Percentiles rank a stretch among this genome's conserved stretches.
These are phyloP conservation scores for Botryosphaeria dothidea DNA, from an alignment of 2,329 filamentous ascomycete species.

Conservation along the genomic window DNA sequence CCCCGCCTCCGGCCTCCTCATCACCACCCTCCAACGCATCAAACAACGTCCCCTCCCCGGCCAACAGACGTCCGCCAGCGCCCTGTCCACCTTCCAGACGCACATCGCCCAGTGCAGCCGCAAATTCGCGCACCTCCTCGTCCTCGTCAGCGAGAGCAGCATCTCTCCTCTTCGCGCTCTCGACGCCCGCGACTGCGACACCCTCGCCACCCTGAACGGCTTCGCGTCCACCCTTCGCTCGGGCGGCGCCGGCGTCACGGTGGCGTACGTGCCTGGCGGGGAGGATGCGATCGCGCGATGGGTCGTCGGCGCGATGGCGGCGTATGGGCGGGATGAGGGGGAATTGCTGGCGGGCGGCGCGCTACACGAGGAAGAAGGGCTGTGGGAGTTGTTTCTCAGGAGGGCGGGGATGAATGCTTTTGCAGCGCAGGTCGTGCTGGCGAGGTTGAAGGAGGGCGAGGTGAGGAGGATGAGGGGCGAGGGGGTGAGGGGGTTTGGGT, in stretches of 20 bases:
- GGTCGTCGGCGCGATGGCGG: slow-evolving; percentile 32
- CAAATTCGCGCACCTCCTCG: slow-evolving; percentile 66
- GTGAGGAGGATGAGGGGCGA: background rate
- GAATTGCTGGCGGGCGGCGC: slow-evolving; percentile 19
- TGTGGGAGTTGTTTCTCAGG: slow-evolving; percentile 68
- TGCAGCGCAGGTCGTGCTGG: slow-evolving; percentile 67
- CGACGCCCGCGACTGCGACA: slow-evolving; percentile 32
- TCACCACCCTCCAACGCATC: slow-evolving; percentile 70
- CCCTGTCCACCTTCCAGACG: slow-evolving; percentile 23
- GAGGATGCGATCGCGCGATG: slow-evolving; percentile 40
- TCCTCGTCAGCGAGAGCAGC: slow-evolving; percentile 57
- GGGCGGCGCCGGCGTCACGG: background rate
- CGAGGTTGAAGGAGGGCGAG: slow-evolving; percentile 39
- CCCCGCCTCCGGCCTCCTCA: slow-evolving; percentile 66
- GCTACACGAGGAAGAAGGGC: slow-evolving; percentile 56
- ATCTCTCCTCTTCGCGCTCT: slow-evolving; percentile 20
- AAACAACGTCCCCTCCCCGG: slow-evolving; percentile 72
- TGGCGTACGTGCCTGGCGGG: slow-evolving; percentile 45
- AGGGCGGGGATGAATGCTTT: slow-evolving; percentile 68
- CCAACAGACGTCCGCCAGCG: slow-evolving; percentile 35
- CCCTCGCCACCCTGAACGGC: slow-evolving; percentile 32
- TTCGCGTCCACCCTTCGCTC: slow-evolving; percentile 25
- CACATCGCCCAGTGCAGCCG: slow-evolving; percentile 53
- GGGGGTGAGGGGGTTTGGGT: slow-evolving; percentile 34
- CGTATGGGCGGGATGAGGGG: slow-evolving; percentile 35